These are phyloP conservation scores for Amauroascus verrucosus DNA, from an alignment of 2,329 filamentous ascomycete species.

Conservation along the genomic window DNA sequence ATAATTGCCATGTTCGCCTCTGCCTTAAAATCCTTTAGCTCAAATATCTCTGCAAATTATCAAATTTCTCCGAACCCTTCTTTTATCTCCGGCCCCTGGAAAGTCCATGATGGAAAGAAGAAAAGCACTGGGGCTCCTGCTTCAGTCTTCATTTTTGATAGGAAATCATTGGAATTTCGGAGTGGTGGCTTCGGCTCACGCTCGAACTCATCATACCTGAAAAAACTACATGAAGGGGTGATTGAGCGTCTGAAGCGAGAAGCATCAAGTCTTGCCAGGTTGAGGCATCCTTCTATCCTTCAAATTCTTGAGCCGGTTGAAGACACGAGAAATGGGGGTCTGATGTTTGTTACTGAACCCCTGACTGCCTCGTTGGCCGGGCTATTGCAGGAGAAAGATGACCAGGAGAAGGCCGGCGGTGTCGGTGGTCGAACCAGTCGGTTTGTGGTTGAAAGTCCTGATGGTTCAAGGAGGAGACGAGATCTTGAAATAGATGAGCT, in stretches of 20 bases:
- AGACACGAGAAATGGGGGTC: constrained; percentile 77
- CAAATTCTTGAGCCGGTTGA: constrained; percentile 93
- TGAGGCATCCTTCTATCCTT: constrained; percentile 83
- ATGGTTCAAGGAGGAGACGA: constrained; percentile 60
- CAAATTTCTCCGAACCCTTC: constrained; percentile 63
- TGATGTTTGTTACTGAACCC: constrained; percentile 92
- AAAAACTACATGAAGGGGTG: constrained; percentile 77
- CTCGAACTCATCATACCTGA: constrained; percentile 58
- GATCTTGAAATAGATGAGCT: constrained; percentile 93
- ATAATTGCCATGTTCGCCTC: constrained; percentile 70
- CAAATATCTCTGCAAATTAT: constrained; percentile 90
- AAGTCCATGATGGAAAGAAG: constrained; percentile 94
- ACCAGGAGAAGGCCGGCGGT: constrained; percentile 62
- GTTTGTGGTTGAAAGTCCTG: constrained; percentile 68
- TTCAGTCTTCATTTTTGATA: constrained; percentile 91
- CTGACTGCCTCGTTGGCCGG: constrained; percentile 81
- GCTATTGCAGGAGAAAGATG: constrained; percentile 77
- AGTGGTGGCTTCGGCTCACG: constrained; percentile 50
- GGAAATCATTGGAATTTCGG: constrained; percentile 67
- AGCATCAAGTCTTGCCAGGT: constrained; percentile 72
- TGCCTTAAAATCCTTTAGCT: constrained; percentile 85
- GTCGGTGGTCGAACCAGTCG: constrained; percentile 62
- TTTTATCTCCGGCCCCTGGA: constrained; percentile 86
- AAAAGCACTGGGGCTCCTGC: constrained; percentile 83
- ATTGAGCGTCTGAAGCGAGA: constrained; percentile 86